Evolutionary conservation across 371 early-diverging fungal species (phyloP).

Genomic region (Rhizomucor pusillus): DNA sequence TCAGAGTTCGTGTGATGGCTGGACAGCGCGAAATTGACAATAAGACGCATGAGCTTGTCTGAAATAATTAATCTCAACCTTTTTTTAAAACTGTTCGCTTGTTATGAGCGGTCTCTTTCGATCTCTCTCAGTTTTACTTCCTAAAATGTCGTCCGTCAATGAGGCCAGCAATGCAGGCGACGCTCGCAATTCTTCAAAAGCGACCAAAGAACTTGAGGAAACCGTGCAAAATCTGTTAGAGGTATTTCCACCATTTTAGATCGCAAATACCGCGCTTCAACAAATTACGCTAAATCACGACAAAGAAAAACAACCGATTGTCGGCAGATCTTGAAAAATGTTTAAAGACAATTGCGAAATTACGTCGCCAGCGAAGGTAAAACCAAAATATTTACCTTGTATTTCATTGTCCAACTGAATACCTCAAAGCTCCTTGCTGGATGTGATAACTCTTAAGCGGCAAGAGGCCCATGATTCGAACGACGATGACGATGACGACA

Average conservation of each 20-base stretch:
- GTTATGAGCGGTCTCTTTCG: too few species aligned
- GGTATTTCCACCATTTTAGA: not conserved
- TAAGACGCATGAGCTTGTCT: too few species aligned
- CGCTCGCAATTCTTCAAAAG: too few species aligned
- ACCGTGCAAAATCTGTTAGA: not conserved
- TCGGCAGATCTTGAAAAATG: constrained; percentile 10
- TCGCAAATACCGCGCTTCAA: not conserved
- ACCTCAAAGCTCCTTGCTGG: constrained; percentile 4
- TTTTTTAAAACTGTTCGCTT: too few species aligned
- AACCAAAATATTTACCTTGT: not conserved
- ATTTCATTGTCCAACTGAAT: not conserved
- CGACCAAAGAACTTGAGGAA: not conserved
- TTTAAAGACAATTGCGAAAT: constrained; percentile 5
- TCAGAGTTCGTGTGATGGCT: too few species aligned
- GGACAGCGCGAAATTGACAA: too few species aligned
- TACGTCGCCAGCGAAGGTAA: constrained; percentile 17
- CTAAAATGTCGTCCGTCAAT: too few species aligned
- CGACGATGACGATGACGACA: constrained; percentile 15
- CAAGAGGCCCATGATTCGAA: constrained; percentile 6
- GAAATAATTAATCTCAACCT: too few species aligned
- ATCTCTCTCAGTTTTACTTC: too few species aligned
- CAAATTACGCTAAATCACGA: not conserved
- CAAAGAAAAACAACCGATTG: constrained; percentile 11
- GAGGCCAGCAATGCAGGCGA: too few species aligned
- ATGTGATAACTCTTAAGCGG: constrained; percentile 8